A percentile compares a stretch with the other conserved stretches of the same genome.
Conservation (phyloP, 2,329 filamentous ascomycete genomes). For the Ilyonectria mors-panacis region DNA sequence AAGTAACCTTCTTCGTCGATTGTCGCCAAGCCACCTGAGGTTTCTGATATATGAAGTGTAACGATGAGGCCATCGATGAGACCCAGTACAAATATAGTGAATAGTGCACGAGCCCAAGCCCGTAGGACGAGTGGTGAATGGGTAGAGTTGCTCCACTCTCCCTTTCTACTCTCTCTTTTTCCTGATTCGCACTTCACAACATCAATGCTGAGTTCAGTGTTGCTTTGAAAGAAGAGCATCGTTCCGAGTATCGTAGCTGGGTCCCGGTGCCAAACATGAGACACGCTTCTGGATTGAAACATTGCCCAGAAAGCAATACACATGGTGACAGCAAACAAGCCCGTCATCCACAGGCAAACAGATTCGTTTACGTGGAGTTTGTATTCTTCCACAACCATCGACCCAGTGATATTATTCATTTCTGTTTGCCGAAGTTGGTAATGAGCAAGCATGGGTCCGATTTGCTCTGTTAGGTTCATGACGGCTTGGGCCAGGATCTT, state of each 20-base stretch:
- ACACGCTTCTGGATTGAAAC: not conserved
- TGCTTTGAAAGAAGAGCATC: not conserved
- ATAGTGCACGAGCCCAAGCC: not conserved
- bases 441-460: conserved; percentile 1
- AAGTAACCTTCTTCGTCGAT: not conserved
- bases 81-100: not conserved
- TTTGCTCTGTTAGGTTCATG: conserved; percentile 1
- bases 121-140: not conserved
- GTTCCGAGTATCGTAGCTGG: conserved; percentile 8
- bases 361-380: not conserved
- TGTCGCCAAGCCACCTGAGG: not conserved
- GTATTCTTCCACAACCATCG: not conserved
- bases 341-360: not conserved
- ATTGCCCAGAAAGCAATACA: not conserved
- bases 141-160: not conserved
- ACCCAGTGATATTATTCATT: not conserved
- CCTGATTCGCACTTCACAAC: not conserved
- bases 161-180: not conserved
- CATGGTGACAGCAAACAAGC: not conserved
- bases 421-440: conserved; percentile 2
- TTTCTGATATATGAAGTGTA: not conserved
- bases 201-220: not conserved
- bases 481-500: not conserved
- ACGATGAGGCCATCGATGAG: not conserved
- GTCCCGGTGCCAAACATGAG: not conserved